Base-by-base conservation (phyloP, 495 filamentous ascomycete species). In the Symbiotaphrina buchneri region DNA sequence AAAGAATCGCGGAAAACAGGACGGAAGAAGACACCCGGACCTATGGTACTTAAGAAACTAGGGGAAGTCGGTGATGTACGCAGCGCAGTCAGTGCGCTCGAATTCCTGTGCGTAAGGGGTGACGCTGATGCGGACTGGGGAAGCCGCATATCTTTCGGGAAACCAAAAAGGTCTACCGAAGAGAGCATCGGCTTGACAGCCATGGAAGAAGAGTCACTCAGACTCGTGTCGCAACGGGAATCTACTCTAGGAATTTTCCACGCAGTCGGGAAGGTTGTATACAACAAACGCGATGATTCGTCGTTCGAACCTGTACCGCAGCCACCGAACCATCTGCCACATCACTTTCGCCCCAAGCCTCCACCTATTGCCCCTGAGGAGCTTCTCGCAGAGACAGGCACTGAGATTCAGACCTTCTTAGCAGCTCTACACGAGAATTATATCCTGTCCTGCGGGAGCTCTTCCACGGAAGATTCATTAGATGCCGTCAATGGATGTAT, bases 391-490 rank as follows among this genome's bases (percentile, higher is more conserved):
- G 83, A 92, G 47, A 78, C 76, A 3, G 87, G 87, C 5, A 90
- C 83, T 2, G 87, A 95, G 43, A 70, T 67, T 0, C 62, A 71
- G 33, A 94, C 84, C 0, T 92, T 95, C 44, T 67, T 93, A 32
- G 70, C 76, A n/a, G 77, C 80, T 1, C 54, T 99, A 6, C 87
- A 99, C 46, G 87, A 99, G 42, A 99, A 99, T 45, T 95, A 85
- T 40, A 59, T 76, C 1, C 54, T 74, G 5, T 94, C 85, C 0
- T 93, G 85, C 43, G 65, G 74, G 33, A 61, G 67, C 7, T 51
- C 47, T n/a, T 49, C 43, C 3, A 61, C 61, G 27, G 64, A 63
- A 35, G 63, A 71, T 24, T 59, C 63, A 10, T 52, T 94, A 17
- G 73, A 85, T 41, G 64, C 70, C 37, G 49, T 74, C 25, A 65